Evolutionary conservation across 768 basidiomycete species (phyloP).

Genomic region (Suillus variegatus): DNA sequence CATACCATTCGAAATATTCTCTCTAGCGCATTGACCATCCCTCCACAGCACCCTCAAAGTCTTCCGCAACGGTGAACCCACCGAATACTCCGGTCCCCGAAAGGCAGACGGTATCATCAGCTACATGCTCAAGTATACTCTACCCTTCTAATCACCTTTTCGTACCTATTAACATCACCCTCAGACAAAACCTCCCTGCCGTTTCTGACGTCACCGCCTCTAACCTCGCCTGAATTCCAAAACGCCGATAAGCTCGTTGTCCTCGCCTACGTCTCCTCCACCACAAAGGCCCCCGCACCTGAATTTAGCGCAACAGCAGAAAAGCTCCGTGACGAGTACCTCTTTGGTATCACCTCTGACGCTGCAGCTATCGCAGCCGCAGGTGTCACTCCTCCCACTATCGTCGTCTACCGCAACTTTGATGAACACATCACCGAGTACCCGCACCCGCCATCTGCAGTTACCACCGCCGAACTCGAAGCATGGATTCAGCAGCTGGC

Average conservation of each 20-base stretch:
- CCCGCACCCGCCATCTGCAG: slow-evolving; percentile 58
- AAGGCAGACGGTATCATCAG: slow-evolving; percentile 95
- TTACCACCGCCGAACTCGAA: slow-evolving; percentile 62
- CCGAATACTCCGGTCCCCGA: slow-evolving; percentile 86
- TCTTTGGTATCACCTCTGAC: slow-evolving; percentile 88
- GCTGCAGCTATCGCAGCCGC: slow-evolving; percentile 64
- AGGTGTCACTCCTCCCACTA: slow-evolving; percentile 75
- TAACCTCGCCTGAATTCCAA: slow-evolving; percentile 84
- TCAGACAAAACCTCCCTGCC: slow-evolving; percentile 90
- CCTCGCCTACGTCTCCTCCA: slow-evolving; percentile 79
- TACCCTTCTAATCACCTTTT: not conserved
- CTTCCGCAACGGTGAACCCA: slow-evolving; percentile 79
- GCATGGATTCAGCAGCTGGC: slow-evolving; percentile 83
- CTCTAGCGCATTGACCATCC: not conserved
- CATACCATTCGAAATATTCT: not conserved
- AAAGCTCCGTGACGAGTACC: slow-evolving; percentile 87
- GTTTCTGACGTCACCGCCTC: slow-evolving; percentile 77
- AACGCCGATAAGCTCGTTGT: slow-evolving; percentile 88
- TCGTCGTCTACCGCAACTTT: slow-evolving; percentile 91
- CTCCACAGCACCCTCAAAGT: slow-evolving; percentile 80
- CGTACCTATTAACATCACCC: slow-evolving; percentile 19
- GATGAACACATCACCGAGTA: slow-evolving; percentile 79
- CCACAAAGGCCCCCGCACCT: slow-evolving; percentile 66
- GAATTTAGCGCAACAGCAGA: slow-evolving; percentile 83
- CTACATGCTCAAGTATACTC: slow-evolving; percentile 91